These are phyloP conservation scores for Sporothrix luriei DNA, from an alignment of 2,329 filamentous ascomycete genomes.

Conservation along the genomic window DNA sequence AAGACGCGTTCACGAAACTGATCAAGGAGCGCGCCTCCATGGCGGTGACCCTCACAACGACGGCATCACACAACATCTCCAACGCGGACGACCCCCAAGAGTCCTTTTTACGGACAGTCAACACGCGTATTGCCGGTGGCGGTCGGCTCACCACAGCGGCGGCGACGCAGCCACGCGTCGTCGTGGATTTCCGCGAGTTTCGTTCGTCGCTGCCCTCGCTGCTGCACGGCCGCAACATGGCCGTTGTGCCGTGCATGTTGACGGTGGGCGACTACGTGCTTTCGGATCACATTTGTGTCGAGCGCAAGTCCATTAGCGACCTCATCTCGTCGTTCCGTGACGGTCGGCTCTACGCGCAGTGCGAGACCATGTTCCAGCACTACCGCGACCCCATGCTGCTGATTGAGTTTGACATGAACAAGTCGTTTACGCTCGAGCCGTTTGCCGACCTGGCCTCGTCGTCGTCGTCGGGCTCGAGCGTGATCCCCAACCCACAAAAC, in stretches of 20 bases:
- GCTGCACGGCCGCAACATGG: slow-evolving; percentile 83
- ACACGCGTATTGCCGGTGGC: slow-evolving; percentile 93
- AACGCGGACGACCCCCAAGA: slow-evolving; percentile 81
- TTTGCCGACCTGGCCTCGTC: slow-evolving; percentile 62
- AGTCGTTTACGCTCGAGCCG: slow-evolving; percentile 90
- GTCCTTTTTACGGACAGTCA: slow-evolving; percentile 89
- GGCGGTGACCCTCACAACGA: slow-evolving; percentile 81
- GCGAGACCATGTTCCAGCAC: slow-evolving; percentile 90
- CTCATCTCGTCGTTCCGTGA: slow-evolving; percentile 89
- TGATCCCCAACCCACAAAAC: slow-evolving; percentile 46
- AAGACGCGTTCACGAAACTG: slow-evolving; percentile 91
- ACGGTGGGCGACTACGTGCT: slow-evolving; percentile 97
- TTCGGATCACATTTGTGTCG: slow-evolving; percentile 86
- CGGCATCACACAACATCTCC: slow-evolving; percentile 51
- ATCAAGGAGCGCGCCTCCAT: slow-evolving; percentile 94
- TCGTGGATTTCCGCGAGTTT: slow-evolving; percentile 96
- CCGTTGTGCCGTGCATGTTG: slow-evolving; percentile 90
- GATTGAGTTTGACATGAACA: slow-evolving; percentile 97
- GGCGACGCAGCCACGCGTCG: slow-evolving; percentile 81
- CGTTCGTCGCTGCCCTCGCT: slow-evolving; percentile 88
- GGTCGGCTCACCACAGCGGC: slow-evolving; percentile 86
- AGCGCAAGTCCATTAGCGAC: slow-evolving; percentile 91
- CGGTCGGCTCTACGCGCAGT: slow-evolving; percentile 87
- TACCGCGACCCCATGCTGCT: slow-evolving; percentile 89
- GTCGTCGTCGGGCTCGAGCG: slow-evolving; percentile 51